Evolutionary conservation across 2,329 filamentous ascomycete genomes (phyloP), one percentile per base, ranked within the genome.

Genomic region (Aspergillus texensis): DNA sequence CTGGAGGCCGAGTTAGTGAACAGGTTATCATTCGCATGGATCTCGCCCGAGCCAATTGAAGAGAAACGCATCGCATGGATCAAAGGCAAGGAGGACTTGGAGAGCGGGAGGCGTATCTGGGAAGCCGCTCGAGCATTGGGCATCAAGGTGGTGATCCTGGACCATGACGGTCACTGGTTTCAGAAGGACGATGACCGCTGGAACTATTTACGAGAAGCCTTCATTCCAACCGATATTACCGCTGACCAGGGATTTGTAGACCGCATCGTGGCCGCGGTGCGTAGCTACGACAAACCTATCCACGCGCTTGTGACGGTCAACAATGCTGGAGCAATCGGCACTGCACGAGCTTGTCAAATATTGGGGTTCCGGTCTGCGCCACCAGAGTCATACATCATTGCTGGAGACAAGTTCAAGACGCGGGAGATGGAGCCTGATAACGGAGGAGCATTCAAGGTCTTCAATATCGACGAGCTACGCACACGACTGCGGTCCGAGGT

Each of bases 31-130:
- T 57, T 41, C 39, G 11, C 55, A 41, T 57, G 55, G 55, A 41
- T 57, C 36, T 41, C 36, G 6, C 26, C 55, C 21, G 26, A 39
- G 36, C 55, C 55, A n/a, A 57, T 57, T 28, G 36, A 41, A 41
- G 32, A 57, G 55, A 57, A 57, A 32, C 55, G 55, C 39, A 39
- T 57, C 32, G 55, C 55, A 46, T 57, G 55, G 55, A 57, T 57
- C 12, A 41, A 57, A 57, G 55, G 55, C 24, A 39, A 41, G 16
- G 36, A 57, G 55, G 55, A 57, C 34, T 21, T 41, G 26, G 55
- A 57, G n/a, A 41, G 34, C 32, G 36, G 55, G 32, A 57, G 55
- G 39, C 55, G 55, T 39, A 57, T 57, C 10, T 57, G 36, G 39
- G 56, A 57, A 32, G 26, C 55, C 24, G 55, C 55, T 26, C 36